Base-by-base conservation (phyloP, 495 filamentous ascomycete genomes). In the Aspergillus kassunensis region DNA sequence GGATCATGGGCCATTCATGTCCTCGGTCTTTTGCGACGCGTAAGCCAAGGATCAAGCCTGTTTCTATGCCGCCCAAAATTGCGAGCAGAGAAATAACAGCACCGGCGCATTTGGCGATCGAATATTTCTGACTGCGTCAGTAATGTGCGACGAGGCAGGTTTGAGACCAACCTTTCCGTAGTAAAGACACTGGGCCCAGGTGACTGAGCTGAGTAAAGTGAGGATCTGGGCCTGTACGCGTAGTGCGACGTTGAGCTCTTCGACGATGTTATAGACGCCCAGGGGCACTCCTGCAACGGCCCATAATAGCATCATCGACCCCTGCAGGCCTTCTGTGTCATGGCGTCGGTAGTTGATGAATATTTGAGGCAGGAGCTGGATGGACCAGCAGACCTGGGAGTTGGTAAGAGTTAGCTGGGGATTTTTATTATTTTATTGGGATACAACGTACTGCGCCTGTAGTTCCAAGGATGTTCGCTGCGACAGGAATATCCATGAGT, bases 291-390 rank as follows among this genome's bases (percentile, higher is more conserved):
- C 82, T 1, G 83, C 82, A 31, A 67, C 73, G 5, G 83, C 83
- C 83, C 83, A 87, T 15, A 84, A 66, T 15, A 85, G 68, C 82
- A 86, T 85, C 82, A 87, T 85, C 4, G 80, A 77, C 0, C 73
- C 70, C 45, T 84, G 82, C 0, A 87, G 62, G 10, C 83, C 81
- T 29, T 66, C 71, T 0, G 81, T 81, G 64, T 81, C 65, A 51
- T 85, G 79, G 19, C 82, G 64, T 16, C 76, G 73, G 53, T 83
- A 81, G 60, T 87, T 87, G 56, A 84, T 77, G 19, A 82, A 59
- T 44, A 86, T 82, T 61, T 87, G 83, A 6, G 83, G 83, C 24
- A 85, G 68, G 25, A 87, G 73, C 77, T 87, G 74, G 37, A 81
- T 64, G 30, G 75, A 81, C 79, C 79, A 83, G 59, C 77, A 79